phyloP scores from a whole-genome alignment of 805 yeast genomes.

The Yarrowia osloensis region DNA sequence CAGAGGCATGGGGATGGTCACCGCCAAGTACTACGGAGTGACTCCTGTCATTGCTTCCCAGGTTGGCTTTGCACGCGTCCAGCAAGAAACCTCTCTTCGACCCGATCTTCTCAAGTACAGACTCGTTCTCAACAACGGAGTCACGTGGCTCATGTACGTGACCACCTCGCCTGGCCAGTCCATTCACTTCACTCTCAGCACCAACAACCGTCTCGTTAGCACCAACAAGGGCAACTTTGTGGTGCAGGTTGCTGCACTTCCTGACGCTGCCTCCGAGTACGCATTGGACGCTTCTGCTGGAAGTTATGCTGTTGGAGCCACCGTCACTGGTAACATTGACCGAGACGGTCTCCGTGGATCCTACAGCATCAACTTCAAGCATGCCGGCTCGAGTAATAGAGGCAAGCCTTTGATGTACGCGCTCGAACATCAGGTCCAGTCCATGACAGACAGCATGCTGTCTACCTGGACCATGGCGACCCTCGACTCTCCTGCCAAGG shows the following conservation, averaged over 20 bases:
- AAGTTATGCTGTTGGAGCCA: conserved; percentile 53
- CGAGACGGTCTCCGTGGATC: conserved; percentile 22
- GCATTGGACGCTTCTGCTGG: conserved; percentile 65
- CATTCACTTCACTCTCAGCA: conserved; percentile 40
- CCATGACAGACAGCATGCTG: conserved; percentile 43
- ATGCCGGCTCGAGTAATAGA: conserved; percentile 36
- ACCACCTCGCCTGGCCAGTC: conserved; percentile 34
- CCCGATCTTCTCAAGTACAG: conserved; percentile 54
- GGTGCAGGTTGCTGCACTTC: conserved; percentile 62
- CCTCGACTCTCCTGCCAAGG: conserved; percentile 51
- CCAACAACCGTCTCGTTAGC: conserved; percentile 48
- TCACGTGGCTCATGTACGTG: conserved; percentile 67
- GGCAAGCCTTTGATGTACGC: conserved; percentile 51
- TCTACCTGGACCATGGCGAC: conserved; percentile 41
- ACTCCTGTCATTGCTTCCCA: conserved; percentile 49
- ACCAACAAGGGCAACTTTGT: conserved; percentile 51
- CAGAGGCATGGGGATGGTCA: conserved; percentile 61
- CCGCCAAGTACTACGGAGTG: conserved; percentile 48
- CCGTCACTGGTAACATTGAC: conserved; percentile 45
- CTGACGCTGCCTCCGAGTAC: conserved; percentile 40
- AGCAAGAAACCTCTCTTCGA: conserved; percentile 45
- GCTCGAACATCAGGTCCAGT: conserved; percentile 57
- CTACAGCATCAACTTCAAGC: conserved; percentile 31
- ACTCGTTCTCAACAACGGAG: conserved; percentile 55
- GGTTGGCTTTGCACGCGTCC: conserved; percentile 62